Evolutionary conservation across 192 early-diverging fungal species (phyloP).

Genomic region (Funneliformis geosporum): DNA sequence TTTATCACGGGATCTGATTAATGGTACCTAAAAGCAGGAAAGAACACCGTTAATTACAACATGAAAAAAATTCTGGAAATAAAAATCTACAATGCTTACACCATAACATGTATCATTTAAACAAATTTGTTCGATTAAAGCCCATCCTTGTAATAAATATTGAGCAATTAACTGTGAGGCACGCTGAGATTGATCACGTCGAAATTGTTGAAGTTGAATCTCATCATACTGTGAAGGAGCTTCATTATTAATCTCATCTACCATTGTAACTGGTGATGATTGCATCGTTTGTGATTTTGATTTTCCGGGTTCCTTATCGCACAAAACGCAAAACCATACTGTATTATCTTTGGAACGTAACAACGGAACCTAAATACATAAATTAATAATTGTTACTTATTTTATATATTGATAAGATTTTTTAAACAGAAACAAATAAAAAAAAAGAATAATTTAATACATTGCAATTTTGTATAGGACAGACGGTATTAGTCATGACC

Average conservation of each 20-base stretch:
- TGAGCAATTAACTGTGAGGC: constrained; percentile 57
- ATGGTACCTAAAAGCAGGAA: constrained; percentile 34
- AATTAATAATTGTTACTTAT: background rate
- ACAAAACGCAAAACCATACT: constrained; percentile 22
- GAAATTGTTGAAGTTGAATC: constrained; percentile 33
- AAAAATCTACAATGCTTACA: constrained; percentile 37
- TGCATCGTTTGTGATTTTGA: background rate
- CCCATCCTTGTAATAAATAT: constrained; percentile 59
- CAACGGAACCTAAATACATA: background rate
- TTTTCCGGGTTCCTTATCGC: background rate
- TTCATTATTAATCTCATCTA: background rate
- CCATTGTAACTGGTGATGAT: background rate
- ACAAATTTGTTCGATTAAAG: constrained; percentile 59
- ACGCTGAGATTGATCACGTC: constrained; percentile 49
- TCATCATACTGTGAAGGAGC: constrained; percentile 26
- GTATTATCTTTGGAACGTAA: constrained; percentile 24
- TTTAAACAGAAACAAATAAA: background rate
- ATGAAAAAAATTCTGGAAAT: background rate
- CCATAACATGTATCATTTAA: constrained; percentile 51
- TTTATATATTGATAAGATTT: too few species aligned
- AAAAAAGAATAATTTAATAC: background rate
- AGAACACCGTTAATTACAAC: too few species aligned
- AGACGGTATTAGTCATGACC: constrained; percentile 4
- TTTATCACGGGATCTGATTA: constrained; percentile 41
- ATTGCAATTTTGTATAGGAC: background rate